Conservation (phyloP, 768 basidiomycete genomes). For the Kwoniella botswanensis region DNA sequence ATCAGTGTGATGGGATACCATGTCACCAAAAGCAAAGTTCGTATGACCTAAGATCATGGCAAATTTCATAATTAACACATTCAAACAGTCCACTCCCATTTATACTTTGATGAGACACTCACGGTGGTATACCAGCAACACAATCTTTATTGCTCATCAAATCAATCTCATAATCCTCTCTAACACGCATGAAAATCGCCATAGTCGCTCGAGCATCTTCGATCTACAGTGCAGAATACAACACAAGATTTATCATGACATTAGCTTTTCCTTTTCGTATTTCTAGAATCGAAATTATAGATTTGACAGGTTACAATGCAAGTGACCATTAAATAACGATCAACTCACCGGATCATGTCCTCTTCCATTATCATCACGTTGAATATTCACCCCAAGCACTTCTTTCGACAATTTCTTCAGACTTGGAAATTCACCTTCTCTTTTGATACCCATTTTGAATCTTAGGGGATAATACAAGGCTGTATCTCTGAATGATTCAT, state of each 20-base stretch:
- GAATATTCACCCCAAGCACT: conserved; percentile 77
- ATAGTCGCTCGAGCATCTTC: conserved; percentile 91
- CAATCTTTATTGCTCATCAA: conserved; percentile 37
- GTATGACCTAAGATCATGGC: no score
- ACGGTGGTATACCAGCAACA: conserved; percentile 43
- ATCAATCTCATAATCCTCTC: conserved; percentile 45
- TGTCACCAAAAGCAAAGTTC: no score
- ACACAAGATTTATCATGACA: background rate
- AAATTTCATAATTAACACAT: no score
- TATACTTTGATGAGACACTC: background rate
- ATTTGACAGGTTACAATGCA: no score
- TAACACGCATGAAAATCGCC: conserved; percentile 69
- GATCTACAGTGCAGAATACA: conserved; percentile 63
- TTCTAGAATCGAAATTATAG: no score
- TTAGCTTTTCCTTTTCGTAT: no score
- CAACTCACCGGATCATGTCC: conserved; percentile 73
- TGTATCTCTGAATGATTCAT: conserved; percentile 53
- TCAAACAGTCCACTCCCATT: no score
- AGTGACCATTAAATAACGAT: no score
- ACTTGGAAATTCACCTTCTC: conserved; percentile 68
- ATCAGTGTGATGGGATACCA: no score
- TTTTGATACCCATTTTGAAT: conserved; percentile 27
- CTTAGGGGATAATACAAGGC: conserved; percentile 51
- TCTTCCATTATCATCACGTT: conserved; percentile 62
- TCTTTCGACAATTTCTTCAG: conserved; percentile 78